These are phyloP conservation scores for Gamsiella multidivaricata DNA, from an alignment of 192 early-diverging fungal species.

Conservation along the genomic window DNA sequence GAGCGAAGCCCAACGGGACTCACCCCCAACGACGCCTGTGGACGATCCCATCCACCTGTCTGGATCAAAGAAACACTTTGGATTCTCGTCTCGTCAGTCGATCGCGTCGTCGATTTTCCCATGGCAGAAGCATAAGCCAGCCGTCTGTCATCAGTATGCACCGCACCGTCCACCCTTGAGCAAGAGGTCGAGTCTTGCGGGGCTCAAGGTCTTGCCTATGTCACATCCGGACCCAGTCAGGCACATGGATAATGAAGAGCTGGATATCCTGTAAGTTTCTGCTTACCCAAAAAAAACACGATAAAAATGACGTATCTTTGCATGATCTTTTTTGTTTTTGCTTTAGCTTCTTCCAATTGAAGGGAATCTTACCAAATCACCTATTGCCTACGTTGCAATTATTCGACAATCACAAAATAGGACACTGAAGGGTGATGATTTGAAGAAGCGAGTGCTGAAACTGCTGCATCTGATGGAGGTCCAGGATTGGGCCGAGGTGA, in stretches of 20 bases:
- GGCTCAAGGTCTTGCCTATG: constrained; percentile 44
- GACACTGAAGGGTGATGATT: constrained; percentile 30
- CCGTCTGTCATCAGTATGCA: constrained; percentile 48
- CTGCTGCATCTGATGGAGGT: constrained; percentile 40
- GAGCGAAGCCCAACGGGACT: constrained; percentile 16
- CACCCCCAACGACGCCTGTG: constrained; percentile 28
- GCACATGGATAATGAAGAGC: constrained; percentile 17
- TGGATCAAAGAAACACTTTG: constrained; percentile 44
- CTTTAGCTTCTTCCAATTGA: neutral
- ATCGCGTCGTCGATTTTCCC: constrained; percentile 47
- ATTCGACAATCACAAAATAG: constrained; percentile 5
- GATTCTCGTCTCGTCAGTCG: constrained; percentile 44
- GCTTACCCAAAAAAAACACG: neutral
- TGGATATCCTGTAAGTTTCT: constrained; percentile 35
- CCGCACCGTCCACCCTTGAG: constrained; percentile 48
- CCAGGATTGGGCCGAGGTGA: constrained; percentile 49
- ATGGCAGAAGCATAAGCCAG: constrained; percentile 52
- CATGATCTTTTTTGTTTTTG: constrained; percentile 11
- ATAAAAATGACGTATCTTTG: neutral
- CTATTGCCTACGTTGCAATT: no score
- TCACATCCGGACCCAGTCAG: constrained; percentile 28
- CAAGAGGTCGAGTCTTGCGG: constrained; percentile 44
- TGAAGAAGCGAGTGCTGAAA: constrained; percentile 29
- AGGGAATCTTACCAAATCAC: neutral
- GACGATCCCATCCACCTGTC: constrained; percentile 40